phyloP scores from a whole-genome alignment of 129 eudicot species.

The Dittrichia graveolens region DNA sequence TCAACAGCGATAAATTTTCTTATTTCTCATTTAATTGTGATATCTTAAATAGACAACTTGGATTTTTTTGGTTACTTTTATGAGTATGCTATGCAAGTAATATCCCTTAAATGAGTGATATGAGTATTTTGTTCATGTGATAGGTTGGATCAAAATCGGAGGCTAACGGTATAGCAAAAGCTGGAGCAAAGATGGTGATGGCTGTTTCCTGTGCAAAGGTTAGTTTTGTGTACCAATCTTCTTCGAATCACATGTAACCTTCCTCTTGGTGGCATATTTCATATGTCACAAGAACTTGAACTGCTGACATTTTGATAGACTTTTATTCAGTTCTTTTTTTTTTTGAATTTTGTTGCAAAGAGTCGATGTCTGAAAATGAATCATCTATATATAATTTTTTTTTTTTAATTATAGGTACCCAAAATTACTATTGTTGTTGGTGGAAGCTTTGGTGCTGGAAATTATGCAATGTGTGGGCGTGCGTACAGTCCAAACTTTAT shows the following conservation, averaged over 20 bases:
- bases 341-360: background rate
- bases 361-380: too few relatives aligned
- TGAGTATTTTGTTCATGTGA: constrained; percentile 12
- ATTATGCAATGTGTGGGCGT: constrained; percentile 99
- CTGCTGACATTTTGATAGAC: background rate
- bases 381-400: background rate
- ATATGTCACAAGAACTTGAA: constrained; percentile 1
- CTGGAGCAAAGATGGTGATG: constrained; percentile 99
- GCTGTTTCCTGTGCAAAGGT: constrained; percentile 99
- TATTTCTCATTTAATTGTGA: background rate
- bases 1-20: background rate
- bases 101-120: background rate
- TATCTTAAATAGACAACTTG: background rate
- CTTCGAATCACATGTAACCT: background rate
- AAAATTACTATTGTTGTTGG: constrained; percentile 87
- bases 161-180: constrained; percentile 95
- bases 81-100: too few relatives aligned
- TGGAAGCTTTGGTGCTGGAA: constrained; percentile 99
- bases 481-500: constrained; percentile 95
- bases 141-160: constrained; percentile 99
- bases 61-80: background rate
- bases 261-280: background rate
- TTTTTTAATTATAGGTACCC: constrained; percentile 61
- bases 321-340: background rate
- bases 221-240: constrained; percentile 18